Evolutionary conservation across 495 filamentous ascomycete genomes (phyloP), one percentile per base, ranked within the genome.

Genomic region (Trichoderma parareesei): DNA sequence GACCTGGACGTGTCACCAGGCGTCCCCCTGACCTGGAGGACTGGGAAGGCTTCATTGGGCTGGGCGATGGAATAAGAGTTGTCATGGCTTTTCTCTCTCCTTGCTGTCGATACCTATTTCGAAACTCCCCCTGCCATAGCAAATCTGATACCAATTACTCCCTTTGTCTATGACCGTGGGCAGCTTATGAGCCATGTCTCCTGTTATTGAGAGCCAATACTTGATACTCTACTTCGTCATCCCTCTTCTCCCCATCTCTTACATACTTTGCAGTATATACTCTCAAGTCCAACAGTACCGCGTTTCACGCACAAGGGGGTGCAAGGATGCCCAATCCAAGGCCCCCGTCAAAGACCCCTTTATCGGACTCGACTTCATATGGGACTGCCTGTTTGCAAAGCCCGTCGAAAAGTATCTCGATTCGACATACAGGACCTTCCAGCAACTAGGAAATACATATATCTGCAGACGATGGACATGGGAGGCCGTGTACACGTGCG

Each of bases 401-500:
- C 70, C 68, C 40, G 60, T 66, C 6, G 68, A 67, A 20, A 68
- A 66, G 20, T 74, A 71, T 66, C 70, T 74, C 59, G 60, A 68
- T 53, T 70, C 70, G 38, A 67, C 67, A 44, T 65, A 61, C 35
- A 64, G 63, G 49, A 68, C 69, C 10, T 70, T 72, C 62, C 64
- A 64, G 43, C 57, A 63, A 57, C 65, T 70, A 63, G 72, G 71
- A 42, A 65, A 68, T 63, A 77, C 73, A 9, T 73, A 72, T 63
- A 65, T 67, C 41, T 70, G 69, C 57, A 71, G 69, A 43, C 67
- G 75, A 9, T 62, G 73, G 43, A 63, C 68, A 20, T 70, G 67
- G 27, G 66, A 73, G 4, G 69, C 76, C n/a, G 70, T 84, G 48
- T 71, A 78, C 43, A 91, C 89, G 0, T 77, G 75, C 43, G 88